These are phyloP conservation scores for Forsythia viridissima DNA, from an alignment of 257 asterid genomes.

Conservation along the genomic window DNA sequence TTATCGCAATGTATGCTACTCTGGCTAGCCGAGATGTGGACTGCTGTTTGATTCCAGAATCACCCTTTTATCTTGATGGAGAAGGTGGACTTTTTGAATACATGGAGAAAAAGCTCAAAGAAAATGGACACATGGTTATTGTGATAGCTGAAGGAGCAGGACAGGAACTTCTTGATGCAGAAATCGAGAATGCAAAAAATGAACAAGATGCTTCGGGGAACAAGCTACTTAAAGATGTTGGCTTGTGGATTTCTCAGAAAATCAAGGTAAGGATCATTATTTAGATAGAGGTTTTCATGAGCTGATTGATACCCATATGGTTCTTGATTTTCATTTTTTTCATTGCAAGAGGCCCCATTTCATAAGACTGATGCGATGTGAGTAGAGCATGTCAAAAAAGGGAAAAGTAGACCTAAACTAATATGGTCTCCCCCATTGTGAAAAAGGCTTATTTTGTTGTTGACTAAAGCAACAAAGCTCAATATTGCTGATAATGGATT, in stretches of 20 bases:
- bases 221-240: constrained; percentile 62
- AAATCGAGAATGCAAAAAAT: constrained; percentile 23
- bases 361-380: background rate
- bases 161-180: constrained; percentile 59
- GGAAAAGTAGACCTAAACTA: background rate
- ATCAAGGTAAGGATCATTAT: constrained; percentile 48
- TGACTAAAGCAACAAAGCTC: background rate
- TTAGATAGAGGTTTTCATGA: background rate
- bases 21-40: constrained; percentile 81
- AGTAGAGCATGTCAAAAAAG: background rate
- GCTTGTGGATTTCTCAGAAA: constrained; percentile 69
- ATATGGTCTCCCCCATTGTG: background rate
- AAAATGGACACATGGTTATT: constrained; percentile 76
- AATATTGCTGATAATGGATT: background rate
- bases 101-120: constrained; percentile 54
- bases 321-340: background rate
- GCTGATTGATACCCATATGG: background rate
- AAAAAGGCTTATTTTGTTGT: background rate
- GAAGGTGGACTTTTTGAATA: constrained; percentile 61
- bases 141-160: constrained; percentile 80
- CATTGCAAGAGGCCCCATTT: background rate
- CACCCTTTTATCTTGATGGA: constrained; percentile 74
- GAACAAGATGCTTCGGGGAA: constrained; percentile 78
- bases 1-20: constrained; percentile 76
- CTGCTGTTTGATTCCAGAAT: constrained; percentile 75